Base-by-base conservation (phyloP, 495 filamentous ascomycete species). In the Astrothelium subdiscretum region DNA sequence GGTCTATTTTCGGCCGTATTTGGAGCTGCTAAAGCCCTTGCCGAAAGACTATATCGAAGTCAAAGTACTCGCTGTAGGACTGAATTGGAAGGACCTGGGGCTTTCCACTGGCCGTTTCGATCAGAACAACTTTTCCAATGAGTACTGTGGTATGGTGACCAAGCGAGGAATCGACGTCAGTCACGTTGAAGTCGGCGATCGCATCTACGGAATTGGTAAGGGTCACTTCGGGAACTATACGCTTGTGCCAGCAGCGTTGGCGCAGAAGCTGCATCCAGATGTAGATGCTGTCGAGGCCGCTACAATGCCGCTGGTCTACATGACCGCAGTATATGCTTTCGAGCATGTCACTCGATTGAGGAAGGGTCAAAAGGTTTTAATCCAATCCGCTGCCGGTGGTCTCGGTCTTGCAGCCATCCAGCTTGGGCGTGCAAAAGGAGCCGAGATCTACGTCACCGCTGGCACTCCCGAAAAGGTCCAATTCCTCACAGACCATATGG, bases 391-490 rank as follows among this genome's bases (percentile, higher is more conserved):
- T 10, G 70, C 79, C 11, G 72, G 76, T 0, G 77, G 76, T 44
- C 68, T 79, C 11, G 81, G 81, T 0, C 74, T 82, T 38, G 74
- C 78, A 0, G 76, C 75, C 0, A 75, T 84, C 38, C 76, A 79
- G 48, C 63, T 79, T 1, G 75, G 76, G 1, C 69, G 72, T 29
- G 38, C 63, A 13, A 35, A 72, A 10, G 73, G 72, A 4, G 71
- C 73, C 10, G 65, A 66, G 2, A 70, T 83, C 10, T 83, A 71
- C 61, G 73, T 69, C 0, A 83, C 80, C 0, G 82, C 80, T 0
- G 71, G 75, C 0, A 77, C 71, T 0, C 51, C 63, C 0, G 75
- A 78, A n/a, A 80, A 82, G 63, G 64, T 68, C 2, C 27, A 70
- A 0, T 67, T 80, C 18, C 64, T 85, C 0, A 57, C 61, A 8